phyloP scores from a whole-genome alignment of 148 eudicot genomes.

The Vaccinium corymbosum region DNA sequence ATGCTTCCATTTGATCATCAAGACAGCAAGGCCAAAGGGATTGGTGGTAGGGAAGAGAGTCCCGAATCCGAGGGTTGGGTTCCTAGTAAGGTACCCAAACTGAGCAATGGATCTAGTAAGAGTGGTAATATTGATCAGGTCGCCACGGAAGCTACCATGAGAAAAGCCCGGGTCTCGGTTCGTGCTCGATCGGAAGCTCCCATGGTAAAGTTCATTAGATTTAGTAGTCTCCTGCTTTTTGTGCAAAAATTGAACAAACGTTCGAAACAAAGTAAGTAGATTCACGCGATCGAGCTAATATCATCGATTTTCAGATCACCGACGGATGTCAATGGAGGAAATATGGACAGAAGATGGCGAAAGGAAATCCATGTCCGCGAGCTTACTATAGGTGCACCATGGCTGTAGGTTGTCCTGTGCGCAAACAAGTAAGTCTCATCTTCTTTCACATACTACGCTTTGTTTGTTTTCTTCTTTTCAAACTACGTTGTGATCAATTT shows the following conservation, averaged over 20 bases:
- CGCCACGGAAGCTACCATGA: conserved; percentile 60
- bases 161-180: conserved; percentile 33
- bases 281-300: not conserved
- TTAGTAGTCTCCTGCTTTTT: not conserved
- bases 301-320: conserved; percentile 34
- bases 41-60: conserved; percentile 43
- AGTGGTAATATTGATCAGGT: conserved; percentile 32
- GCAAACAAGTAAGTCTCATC: conserved; percentile 66
- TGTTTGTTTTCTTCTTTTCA: not conserved
- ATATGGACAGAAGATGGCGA: conserved; percentile 79
- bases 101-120: conserved; percentile 19
- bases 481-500: not conserved
- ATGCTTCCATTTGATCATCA: not conserved
- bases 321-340: conserved; percentile 85
- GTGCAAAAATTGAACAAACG: not conserved
- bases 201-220: conserved; percentile 11
- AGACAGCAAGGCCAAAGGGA: conserved; percentile 19
- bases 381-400: conserved; percentile 83
- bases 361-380: conserved; percentile 76
- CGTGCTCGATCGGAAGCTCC: conserved; percentile 55
- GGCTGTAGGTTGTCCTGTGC: conserved; percentile 95
- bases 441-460: not conserved
- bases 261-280: not conserved
- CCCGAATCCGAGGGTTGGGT: conserved; percentile 53
- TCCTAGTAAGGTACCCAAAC: conserved; percentile 54